phyloP scores from a whole-genome alignment of 305 asterid species.

The Fraxinus greggii region DNA sequence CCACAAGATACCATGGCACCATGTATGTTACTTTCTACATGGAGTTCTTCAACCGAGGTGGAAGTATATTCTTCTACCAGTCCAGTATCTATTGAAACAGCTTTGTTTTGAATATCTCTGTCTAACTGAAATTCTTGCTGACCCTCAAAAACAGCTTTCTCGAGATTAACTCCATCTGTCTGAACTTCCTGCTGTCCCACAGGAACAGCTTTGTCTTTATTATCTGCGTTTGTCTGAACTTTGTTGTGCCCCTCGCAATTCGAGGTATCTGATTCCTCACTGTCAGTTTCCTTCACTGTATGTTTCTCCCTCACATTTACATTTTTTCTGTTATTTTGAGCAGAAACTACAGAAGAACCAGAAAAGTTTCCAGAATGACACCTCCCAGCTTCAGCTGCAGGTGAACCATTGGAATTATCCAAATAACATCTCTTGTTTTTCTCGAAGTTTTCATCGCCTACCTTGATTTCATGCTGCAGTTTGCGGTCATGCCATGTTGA shows the following conservation, averaged over 20 bases:
- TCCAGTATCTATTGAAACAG: conserved; percentile 23
- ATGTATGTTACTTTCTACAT: conserved; percentile 22
- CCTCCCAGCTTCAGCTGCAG: conserved; percentile 25
- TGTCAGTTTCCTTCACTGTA: conserved; percentile 15
- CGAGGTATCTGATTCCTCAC: conserved; percentile 28
- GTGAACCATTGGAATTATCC: conserved; percentile 31
- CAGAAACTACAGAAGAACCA: not conserved
- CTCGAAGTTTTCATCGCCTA: conserved; percentile 27
- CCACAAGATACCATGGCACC: conserved; percentile 16
- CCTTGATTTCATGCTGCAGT: conserved; percentile 21
- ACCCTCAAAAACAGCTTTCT: conserved; percentile 23
- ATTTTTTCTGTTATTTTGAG: conserved; percentile 18
- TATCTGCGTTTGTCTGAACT: conserved; percentile 2
- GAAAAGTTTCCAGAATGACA: conserved; percentile 19
- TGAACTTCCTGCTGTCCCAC: conserved; percentile 21
- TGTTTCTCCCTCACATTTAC: conserved; percentile 33
- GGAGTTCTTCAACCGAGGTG: conserved; percentile 26
- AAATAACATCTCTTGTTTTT: conserved; percentile 21
- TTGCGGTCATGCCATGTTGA: conserved; percentile 23
- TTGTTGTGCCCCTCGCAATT: not conserved
- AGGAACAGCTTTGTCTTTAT: conserved; percentile 12
- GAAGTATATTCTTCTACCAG: conserved; percentile 23
- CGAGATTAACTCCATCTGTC: conserved; percentile 16
- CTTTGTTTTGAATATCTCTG: conserved; percentile 30
- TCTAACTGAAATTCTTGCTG: conserved; percentile 28